Conservation (phyloP, 768 basidiomycete genomes). For the Dacryopinax primogenitus region DNA sequence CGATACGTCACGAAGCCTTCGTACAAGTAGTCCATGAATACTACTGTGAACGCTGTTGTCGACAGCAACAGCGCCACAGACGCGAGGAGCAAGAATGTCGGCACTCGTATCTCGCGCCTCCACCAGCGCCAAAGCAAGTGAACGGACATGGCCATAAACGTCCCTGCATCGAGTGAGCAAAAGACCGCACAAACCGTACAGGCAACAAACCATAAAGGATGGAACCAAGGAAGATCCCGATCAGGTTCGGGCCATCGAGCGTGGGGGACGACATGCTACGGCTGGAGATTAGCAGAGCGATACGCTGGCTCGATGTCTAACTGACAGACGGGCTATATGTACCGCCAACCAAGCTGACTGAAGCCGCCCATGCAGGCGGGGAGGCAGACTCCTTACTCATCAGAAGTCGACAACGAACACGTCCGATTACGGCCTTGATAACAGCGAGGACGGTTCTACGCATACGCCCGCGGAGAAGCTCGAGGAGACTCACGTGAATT, state of each 20-base stretch:
- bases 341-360: too few species aligned
- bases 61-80: background rate
- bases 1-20: conserved; percentile 1
- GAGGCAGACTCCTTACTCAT: too few species aligned
- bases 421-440: too few species aligned
- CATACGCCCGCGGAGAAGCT: too few species aligned
- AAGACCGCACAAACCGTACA: background rate
- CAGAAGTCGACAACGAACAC: too few species aligned
- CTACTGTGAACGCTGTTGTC: background rate
- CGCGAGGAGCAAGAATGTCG: background rate
- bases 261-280: background rate
- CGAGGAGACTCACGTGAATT: too few species aligned
- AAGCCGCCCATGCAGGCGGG: too few species aligned
- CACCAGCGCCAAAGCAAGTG: background rate
- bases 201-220: background rate
- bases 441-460: too few species aligned
- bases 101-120: background rate
- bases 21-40: conserved; percentile 1
- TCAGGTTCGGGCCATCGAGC: background rate
- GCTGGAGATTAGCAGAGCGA: background rate
- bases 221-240: conserved; percentile 1
- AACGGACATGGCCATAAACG: background rate
- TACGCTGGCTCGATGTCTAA: too few species aligned
- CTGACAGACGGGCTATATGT: too few species aligned
- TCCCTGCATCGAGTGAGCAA: background rate